Conservation (phyloP, 768 basidiomycete species). For the Astraeus odoratus region DNA sequence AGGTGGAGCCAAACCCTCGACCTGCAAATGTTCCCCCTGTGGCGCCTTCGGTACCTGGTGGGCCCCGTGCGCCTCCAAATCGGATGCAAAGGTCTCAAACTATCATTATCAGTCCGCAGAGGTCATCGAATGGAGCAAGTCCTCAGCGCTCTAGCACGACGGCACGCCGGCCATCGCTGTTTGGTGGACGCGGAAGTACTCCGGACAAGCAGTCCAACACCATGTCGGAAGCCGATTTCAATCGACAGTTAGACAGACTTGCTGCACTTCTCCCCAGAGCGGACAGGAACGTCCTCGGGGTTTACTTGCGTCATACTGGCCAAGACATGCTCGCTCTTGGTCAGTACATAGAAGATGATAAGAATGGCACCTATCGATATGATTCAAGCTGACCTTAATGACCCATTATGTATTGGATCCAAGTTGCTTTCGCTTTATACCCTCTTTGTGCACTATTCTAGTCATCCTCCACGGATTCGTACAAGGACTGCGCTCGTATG, state of each 20-base stretch:
- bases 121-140: conserved; percentile 8
- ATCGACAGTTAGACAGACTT: conserved; percentile 64
- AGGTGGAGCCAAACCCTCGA: conserved; percentile 24
- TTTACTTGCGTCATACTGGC: conserved; percentile 67
- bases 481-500: conserved; percentile 8
- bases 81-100: conserved; percentile 65
- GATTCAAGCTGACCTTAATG: conserved; percentile 18
- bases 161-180: conserved; percentile 24
- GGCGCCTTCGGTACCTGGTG: conserved; percentile 59
- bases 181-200: conserved; percentile 16
- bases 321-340: conserved; percentile 83
- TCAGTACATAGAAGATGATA: conserved; percentile 79
- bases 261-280: conserved; percentile 67
- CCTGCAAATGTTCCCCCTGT: conserved; percentile 22
- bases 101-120: conserved; percentile 38
- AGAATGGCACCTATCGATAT: conserved; percentile 54
- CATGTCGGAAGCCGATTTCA: conserved; percentile 42
- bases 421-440: conserved; percentile 8
- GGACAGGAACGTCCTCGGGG: conserved; percentile 56
- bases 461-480: background rate
- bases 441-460: conserved; percentile 10
- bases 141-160: conserved; percentile 27
- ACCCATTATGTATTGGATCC: conserved; percentile 5
- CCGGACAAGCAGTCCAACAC: conserved; percentile 1
- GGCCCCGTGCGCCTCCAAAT: conserved; percentile 62